A percentile compares a stretch with the other conserved stretches of the same genome.
These are phyloP conservation scores for Fraxinus nigra DNA, from an alignment of 305 asterid genomes.

Conservation along the genomic window DNA sequence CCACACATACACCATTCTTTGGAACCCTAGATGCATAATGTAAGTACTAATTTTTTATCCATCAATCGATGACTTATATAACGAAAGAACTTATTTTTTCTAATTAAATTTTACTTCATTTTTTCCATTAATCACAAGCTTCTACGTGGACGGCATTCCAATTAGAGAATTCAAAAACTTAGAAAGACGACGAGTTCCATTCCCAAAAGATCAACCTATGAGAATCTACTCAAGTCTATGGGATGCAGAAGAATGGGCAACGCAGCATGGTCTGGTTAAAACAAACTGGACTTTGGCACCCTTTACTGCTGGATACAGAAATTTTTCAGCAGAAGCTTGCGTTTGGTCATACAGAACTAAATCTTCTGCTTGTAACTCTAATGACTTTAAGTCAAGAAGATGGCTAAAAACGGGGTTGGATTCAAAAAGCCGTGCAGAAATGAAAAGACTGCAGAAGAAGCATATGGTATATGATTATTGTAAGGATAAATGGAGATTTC, in stretches of 20 bases:
- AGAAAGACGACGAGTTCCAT: constrained; percentile 44
- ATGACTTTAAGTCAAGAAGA: constrained; percentile 22
- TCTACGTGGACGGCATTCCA: constrained; percentile 50
- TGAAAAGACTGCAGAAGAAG: constrained; percentile 48
- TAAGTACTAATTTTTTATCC: constrained; percentile 28
- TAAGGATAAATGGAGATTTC: constrained; percentile 60
- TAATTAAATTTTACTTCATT: background rate
- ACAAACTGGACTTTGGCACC: constrained; percentile 65
- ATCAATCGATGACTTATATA: background rate
- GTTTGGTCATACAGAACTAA: constrained; percentile 43
- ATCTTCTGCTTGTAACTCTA: constrained; percentile 32
- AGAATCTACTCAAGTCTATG: constrained; percentile 57
- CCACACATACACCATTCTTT: constrained; percentile 58
- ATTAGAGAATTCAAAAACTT: constrained; percentile 56
- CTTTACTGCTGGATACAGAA: constrained; percentile 51
- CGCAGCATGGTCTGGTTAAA: constrained; percentile 53
- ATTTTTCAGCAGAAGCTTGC: constrained; percentile 44
- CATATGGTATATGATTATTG: constrained; percentile 70
- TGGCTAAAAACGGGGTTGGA: constrained; percentile 44
- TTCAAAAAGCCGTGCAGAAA: constrained; percentile 31
- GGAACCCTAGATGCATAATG: constrained; percentile 62
- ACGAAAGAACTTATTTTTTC: background rate
- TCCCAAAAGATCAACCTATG: constrained; percentile 55
- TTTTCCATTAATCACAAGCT: constrained; percentile 25
- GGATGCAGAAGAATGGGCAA: constrained; percentile 67